phyloP scores from a whole-genome alignment of 352 stramenopile genomes.

The Phytopythium mirpurense region DNA sequence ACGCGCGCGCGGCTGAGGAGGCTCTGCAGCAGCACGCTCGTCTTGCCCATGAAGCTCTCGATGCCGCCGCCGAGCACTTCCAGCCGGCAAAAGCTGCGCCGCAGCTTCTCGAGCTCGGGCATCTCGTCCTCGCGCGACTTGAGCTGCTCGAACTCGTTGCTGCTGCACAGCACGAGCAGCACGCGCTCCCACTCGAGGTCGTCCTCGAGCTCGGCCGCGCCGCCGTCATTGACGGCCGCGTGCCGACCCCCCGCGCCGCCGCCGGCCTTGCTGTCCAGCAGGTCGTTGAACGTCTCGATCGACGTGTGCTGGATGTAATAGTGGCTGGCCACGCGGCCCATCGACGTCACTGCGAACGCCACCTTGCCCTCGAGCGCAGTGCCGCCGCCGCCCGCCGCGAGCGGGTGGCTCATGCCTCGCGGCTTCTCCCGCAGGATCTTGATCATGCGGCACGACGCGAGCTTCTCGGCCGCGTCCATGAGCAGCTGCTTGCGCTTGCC shows the following conservation, averaged over 20 bases:
- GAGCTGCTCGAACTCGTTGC: slow-evolving; percentile 95
- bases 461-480: slow-evolving; percentile 69
- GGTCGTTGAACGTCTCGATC: slow-evolving; percentile 97
- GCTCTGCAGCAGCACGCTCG: slow-evolving; percentile 95
- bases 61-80: slow-evolving; percentile 89
- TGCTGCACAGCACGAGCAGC: slow-evolving; percentile 67
- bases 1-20: slow-evolving; percentile 72
- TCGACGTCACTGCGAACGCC: slow-evolving; percentile 92
- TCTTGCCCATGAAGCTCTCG: slow-evolving; percentile 93
- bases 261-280: slow-evolving; percentile 68
- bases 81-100: slow-evolving; percentile 84
- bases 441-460: slow-evolving; percentile 78
- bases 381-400: slow-evolving; percentile 2
- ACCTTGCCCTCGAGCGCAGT: slow-evolving; percentile 38
- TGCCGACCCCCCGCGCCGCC: slow-evolving; percentile 11
- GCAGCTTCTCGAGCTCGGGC: slow-evolving; percentile 91
- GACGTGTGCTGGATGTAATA: slow-evolving; percentile 99
- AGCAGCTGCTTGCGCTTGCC: slow-evolving; percentile 58
- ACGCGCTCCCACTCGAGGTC: slow-evolving; percentile 67
- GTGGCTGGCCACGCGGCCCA: slow-evolving; percentile 97
- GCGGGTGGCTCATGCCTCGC: slow-evolving; percentile 10
- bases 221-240: slow-evolving; percentile 4
- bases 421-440: slow-evolving; percentile 67
- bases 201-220: slow-evolving; percentile 25
- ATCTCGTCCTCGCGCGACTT: slow-evolving; percentile 95